Evolutionary conservation across 345 rosid genomes (phyloP), one percentile per base, ranked within the genome.

Genomic region (Murraya paniculata): DNA sequence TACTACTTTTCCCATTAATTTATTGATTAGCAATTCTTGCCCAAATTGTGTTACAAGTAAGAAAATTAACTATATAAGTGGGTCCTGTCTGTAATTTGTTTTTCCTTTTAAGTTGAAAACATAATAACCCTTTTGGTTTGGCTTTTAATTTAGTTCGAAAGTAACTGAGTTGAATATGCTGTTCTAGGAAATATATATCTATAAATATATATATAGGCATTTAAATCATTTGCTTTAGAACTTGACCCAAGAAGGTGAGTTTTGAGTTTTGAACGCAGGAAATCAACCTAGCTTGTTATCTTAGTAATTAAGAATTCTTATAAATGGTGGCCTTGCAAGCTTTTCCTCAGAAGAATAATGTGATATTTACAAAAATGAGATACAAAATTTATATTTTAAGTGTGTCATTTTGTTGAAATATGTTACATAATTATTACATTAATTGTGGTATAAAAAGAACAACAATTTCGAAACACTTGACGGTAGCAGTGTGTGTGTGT

Each of bases 211-310:
- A 62, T 6, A 30, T 31, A 31, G n/a, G 38, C 9, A 73, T 69
- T 16, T 35, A 70, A 70, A 24, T 28, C 7, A 25, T 45, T 72
- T 56, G 58, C 75, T 72, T 72, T 33, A 56, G 64, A 72, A 72
- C 64, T 72, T 57, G 65, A 72, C 75, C 65, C 64, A 4, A 24
- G n/a, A 73, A 73, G 27, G 61, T 45, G 53, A 25, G 35, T 58
- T 73, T 73, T 38, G 24, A 25, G 24, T 27, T 60, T 73, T 73
- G 57, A 61, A 60, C 68, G 2, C 39, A 58, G 24, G 77, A 60
- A 38, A 60, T 24, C 57, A 25, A 73, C 28, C 61, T 60, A 41
- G 35, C 50, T 33, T 33, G 35, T 33, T 33, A 45, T 11, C 48
- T 41, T 14, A 14, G 50, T 60, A 13, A 39, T 35, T 28, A 60